These are phyloP conservation scores for Carex kokanica DNA, from an alignment of 176 grass and related monocot species.

Conservation along the genomic window DNA sequence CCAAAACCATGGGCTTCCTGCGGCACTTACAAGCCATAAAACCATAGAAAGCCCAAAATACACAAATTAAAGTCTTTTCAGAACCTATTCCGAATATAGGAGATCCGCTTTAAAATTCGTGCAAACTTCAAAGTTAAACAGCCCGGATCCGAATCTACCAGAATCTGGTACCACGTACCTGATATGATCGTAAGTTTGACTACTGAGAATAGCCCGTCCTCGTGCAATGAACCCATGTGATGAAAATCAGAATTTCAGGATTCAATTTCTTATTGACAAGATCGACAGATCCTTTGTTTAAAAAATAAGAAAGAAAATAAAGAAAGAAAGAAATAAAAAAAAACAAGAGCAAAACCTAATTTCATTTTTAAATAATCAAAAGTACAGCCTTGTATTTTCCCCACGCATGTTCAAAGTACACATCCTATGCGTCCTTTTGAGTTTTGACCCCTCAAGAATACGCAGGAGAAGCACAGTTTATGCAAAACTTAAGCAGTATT, in stretches of 20 bases:
- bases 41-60: neutral
- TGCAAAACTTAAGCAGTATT: slow-evolving; percentile 35
- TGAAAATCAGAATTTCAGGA: neutral
- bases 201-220: no score
- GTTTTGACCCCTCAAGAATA: slow-evolving; percentile 13
- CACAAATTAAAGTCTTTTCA: no score
- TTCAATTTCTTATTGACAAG: slow-evolving; percentile 12
- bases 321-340: neutral
- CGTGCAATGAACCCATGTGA: neutral
- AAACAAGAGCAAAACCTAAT: neutral
- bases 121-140: no score
- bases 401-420: slow-evolving; percentile 12
- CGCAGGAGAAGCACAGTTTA: neutral
- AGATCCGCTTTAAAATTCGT: no score
- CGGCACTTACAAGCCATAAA: neutral
- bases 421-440: neutral
- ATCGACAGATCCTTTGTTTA: neutral
- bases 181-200: no score
- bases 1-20: neutral
- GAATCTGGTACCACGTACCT: no score
- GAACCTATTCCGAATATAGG: no score
- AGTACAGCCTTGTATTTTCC: neutral
- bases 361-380: neutral
- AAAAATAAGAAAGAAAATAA: neutral
- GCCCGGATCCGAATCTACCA: no score